A percentile compares a stretch with the other conserved stretches of the same genome.
These are phyloP conservation scores for Puccinellia tenuiflora DNA, from an alignment of 176 grass and related monocot species.

Conservation along the genomic window DNA sequence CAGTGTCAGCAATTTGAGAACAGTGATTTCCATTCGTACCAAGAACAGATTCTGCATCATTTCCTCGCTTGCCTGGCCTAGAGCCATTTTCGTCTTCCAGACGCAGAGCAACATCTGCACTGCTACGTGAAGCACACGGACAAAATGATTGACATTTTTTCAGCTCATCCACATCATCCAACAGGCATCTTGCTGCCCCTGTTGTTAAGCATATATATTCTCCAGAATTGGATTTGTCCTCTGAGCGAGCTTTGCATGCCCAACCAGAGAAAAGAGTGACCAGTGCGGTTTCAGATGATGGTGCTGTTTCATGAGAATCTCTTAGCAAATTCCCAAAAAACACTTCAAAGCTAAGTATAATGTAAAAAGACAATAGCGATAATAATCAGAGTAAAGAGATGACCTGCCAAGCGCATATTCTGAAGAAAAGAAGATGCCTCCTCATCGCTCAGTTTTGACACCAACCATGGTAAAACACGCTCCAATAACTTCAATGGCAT, in stretches of 20 bases:
- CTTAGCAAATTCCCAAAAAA: constrained; percentile 37
- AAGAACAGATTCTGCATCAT: constrained; percentile 36
- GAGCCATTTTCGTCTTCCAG: constrained; percentile 37
- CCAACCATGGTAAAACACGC: constrained; percentile 89
- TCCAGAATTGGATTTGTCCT: constrained; percentile 56
- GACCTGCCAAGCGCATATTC: constrained; percentile 89
- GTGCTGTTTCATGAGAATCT: constrained; percentile 50
- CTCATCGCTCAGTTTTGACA: constrained; percentile 68
- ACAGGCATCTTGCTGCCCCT: constrained; percentile 25
- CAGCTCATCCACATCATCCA: constrained; percentile 37
- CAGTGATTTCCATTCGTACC: constrained; percentile 35
- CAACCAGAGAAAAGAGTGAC: constrained; percentile 94
- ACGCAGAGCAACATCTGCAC: constrained; percentile 13
- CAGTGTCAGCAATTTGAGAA: constrained; percentile 32
- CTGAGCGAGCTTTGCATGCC: constrained; percentile 71
- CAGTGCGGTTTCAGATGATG: constrained; percentile 71
- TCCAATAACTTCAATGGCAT: constrained; percentile 97
- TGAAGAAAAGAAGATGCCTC: constrained; percentile 81
- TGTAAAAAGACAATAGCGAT: not conserved
- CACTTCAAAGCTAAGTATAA: constrained; percentile 6
- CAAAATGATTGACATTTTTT: constrained; percentile 55
- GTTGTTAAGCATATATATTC: constrained; percentile 78
- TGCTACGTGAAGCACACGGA: constrained; percentile 55
- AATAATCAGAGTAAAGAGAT: constrained; percentile 7
- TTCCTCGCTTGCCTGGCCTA: constrained; percentile 49